A percentile compares a stretch with the other conserved stretches of the same genome.
Conservation (phyloP, 805 yeast species). For the Isabelozyma heimii region DNA sequence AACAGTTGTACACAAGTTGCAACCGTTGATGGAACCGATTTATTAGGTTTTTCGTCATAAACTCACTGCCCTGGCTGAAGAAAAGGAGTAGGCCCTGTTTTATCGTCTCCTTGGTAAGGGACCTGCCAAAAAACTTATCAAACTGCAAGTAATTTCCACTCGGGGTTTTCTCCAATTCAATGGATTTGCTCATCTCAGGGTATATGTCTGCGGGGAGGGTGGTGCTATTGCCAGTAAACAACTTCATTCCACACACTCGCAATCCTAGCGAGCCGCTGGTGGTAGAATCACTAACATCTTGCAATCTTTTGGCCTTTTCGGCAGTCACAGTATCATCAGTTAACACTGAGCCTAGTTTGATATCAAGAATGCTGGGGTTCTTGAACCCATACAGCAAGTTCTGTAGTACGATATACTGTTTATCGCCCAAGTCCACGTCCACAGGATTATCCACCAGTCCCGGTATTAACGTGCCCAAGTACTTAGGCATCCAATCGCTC, state of each 20-base stretch:
- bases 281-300: slow-evolving; percentile 62
- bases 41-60: slow-evolving; percentile 29
- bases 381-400: slow-evolving; percentile 62
- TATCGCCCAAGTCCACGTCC: slow-evolving; percentile 9
- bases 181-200: slow-evolving; percentile 14
- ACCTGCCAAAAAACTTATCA: slow-evolving; percentile 72
- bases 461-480: slow-evolving; percentile 55
- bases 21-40: slow-evolving; percentile 55
- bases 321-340: slow-evolving; percentile 52
- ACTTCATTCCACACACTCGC: slow-evolving; percentile 87
- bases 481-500: slow-evolving; percentile 61
- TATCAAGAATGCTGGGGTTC: slow-evolving; percentile 74
- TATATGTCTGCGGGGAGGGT: slow-evolving; percentile 7
- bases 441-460: slow-evolving; percentile 20
- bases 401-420: slow-evolving; percentile 61
- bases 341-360: slow-evolving; percentile 73
- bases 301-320: slow-evolving; percentile 64
- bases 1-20: slow-evolving; percentile 61
- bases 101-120: slow-evolving; percentile 43
- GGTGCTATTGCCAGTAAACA: slow-evolving; percentile 22
- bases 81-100: slow-evolving; percentile 44
- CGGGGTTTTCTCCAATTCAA: slow-evolving; percentile 8
- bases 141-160: slow-evolving; percentile 47
- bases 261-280: slow-evolving; percentile 78
- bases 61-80: slow-evolving; percentile 36